phyloP scores from a whole-genome alignment of 768 basidiomycete species.

The Ephemerocybe angulata region DNA sequence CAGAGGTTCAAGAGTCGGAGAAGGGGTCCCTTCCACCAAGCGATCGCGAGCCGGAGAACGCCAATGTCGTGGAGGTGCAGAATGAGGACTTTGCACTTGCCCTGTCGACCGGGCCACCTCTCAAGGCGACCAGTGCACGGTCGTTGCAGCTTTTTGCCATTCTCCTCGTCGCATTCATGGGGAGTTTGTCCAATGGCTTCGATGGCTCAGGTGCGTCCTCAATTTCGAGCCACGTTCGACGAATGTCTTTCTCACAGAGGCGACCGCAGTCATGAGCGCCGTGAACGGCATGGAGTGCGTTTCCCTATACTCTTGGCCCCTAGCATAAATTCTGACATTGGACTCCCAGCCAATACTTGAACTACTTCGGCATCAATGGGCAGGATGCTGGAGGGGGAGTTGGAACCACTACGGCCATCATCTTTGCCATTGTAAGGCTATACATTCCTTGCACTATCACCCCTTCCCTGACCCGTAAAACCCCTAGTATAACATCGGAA shows the following conservation, averaged over 20 bases:
- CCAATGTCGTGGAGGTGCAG: conserved; percentile 24
- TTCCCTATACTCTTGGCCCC: too few relatives aligned
- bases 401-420: conserved; percentile 40
- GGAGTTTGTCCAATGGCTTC: conserved; percentile 44
- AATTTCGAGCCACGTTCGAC: too few relatives aligned
- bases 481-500: conserved; percentile 41
- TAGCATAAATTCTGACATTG: conserved; percentile 3
- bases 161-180: conserved; percentile 42
- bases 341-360: conserved; percentile 33
- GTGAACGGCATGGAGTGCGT: conserved; percentile 46
- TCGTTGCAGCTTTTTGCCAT: conserved; percentile 42
- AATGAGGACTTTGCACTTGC: conserved; percentile 45
- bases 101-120: conserved; percentile 40
- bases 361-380: conserved; percentile 39
- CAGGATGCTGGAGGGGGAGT: conserved; percentile 40
- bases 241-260: neutral
- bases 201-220: conserved; percentile 41
- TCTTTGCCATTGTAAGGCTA: conserved; percentile 41
- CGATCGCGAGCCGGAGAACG: conserved; percentile 12
- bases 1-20: too few relatives aligned
- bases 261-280: conserved; percentile 39
- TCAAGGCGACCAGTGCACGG: conserved; percentile 33
- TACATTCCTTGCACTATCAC: neutral
- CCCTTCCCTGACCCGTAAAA: neutral
- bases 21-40: neutral